These are phyloP conservation scores for Diaporthe nobilis DNA, from an alignment of 2,329 filamentous ascomycete species.

Conservation along the genomic window DNA sequence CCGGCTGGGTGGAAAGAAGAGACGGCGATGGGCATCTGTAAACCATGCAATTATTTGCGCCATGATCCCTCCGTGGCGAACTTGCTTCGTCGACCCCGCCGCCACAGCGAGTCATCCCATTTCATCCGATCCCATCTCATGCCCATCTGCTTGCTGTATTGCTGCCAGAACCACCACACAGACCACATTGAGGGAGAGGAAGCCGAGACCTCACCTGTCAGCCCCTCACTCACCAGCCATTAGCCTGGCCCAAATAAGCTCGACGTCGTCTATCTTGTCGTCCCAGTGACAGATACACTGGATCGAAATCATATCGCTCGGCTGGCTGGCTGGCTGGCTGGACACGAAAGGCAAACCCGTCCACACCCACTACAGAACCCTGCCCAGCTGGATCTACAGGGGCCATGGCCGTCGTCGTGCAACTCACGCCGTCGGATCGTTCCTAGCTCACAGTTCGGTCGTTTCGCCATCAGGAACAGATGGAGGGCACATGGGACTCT, in stretches of 20 bases:
- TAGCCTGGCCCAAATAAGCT: not conserved
- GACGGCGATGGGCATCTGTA: not conserved
- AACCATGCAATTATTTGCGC: constrained; percentile 2
- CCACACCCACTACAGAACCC: not conserved
- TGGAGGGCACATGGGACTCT: not conserved
- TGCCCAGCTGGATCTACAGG: constrained; percentile 1
- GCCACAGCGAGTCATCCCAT: constrained; percentile 21
- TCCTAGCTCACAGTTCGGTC: not conserved
- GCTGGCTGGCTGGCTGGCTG: not conserved
- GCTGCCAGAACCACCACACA: constrained; percentile 5
- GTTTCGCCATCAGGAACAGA: constrained; percentile 22
- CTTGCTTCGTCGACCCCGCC: constrained; percentile 10
- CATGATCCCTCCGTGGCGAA: constrained; percentile 22
- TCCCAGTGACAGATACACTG: not conserved
- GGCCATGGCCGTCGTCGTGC: constrained; percentile 17
- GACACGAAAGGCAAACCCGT: not conserved
- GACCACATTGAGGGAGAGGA: not conserved
- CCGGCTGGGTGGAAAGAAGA: not conserved
- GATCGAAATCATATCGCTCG: constrained; percentile 15
- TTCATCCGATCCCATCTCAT: constrained; percentile 11
- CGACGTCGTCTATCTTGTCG: not conserved
- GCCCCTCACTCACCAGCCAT: not conserved
- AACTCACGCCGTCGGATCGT: constrained; percentile 28
- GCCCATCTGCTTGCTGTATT: not conserved
- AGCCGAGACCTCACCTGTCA: constrained; percentile 9